phyloP scores from a whole-genome alignment of 2,329 filamentous ascomycete genomes.

The Pestalotiopsis sp. region DNA sequence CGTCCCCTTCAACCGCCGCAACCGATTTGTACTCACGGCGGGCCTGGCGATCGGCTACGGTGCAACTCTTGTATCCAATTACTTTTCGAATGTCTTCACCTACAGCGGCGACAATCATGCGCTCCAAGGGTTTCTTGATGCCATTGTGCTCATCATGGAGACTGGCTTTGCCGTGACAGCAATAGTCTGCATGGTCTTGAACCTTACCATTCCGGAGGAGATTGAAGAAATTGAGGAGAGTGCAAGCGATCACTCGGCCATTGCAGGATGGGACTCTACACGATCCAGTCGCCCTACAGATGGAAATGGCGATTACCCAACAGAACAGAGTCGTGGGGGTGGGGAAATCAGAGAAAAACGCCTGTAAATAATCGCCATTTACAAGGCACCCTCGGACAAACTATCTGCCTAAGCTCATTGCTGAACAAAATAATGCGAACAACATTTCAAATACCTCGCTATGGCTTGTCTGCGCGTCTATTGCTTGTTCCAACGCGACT shows the following conservation, averaged over 20 bases:
- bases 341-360: not conserved
- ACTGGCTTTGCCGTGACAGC: slow-evolving; percentile 78
- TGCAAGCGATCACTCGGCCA: slow-evolving; percentile 12
- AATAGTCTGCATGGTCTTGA: slow-evolving; percentile 72
- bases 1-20: slow-evolving; percentile 76
- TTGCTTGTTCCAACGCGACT: not conserved
- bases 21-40: slow-evolving; percentile 80
- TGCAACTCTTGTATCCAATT: slow-evolving; percentile 66
- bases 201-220: slow-evolving; percentile 74
- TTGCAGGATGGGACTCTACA: not conserved
- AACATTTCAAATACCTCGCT: too few species aligned
- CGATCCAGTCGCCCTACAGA: not conserved
- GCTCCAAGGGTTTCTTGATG: slow-evolving; percentile 74
- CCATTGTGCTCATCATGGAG: slow-evolving; percentile 72
- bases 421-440: too few species aligned
- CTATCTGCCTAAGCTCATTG: too few species aligned
- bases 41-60: slow-evolving; percentile 74
- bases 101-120: slow-evolving; percentile 69
- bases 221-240: slow-evolving; percentile 70
- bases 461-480: too few species aligned
- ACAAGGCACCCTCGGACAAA: not conserved
- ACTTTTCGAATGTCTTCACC: slow-evolving; percentile 73
- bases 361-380: not conserved
- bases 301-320: not conserved
- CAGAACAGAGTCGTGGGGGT: not conserved